Conservation (phyloP, 331 rosid genomes). For the Quercus lobata region DNA sequence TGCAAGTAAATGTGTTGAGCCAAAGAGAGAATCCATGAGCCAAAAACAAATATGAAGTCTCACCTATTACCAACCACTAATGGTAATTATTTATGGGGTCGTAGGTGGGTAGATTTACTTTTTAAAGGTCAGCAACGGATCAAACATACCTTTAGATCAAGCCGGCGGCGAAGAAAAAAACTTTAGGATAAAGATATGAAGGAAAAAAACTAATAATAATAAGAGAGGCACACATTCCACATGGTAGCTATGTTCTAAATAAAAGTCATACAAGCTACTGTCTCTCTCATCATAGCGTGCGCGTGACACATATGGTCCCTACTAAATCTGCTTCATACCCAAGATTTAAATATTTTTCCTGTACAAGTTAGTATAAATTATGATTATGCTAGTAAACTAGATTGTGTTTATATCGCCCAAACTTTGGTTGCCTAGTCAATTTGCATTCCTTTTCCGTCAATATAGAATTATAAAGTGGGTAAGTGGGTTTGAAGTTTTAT, state of each 20-base stretch:
- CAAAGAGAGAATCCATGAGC: no score
- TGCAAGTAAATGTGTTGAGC: no score
- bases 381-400: background rate
- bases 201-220: no score
- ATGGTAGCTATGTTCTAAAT: background rate
- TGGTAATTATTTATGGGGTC: no score
- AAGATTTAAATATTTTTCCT: background rate
- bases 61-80: no score
- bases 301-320: background rate
- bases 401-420: background rate
- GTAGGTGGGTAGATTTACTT: background rate
- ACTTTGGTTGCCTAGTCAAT: background rate
- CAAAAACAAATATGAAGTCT: no score
- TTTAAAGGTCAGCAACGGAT: background rate
- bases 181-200: no score
- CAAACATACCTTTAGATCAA: background rate
- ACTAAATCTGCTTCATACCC: no score
- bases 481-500: conserved; percentile 18
- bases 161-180: background rate
- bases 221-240: background rate
- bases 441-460: background rate
- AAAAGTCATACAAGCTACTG: background rate
- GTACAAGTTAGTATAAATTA: background rate
- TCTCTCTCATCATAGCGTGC: background rate
- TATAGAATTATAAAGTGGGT: background rate